Conservation (phyloP, 2,329 filamentous ascomycete species). For the Boeremia exigua region DNA sequence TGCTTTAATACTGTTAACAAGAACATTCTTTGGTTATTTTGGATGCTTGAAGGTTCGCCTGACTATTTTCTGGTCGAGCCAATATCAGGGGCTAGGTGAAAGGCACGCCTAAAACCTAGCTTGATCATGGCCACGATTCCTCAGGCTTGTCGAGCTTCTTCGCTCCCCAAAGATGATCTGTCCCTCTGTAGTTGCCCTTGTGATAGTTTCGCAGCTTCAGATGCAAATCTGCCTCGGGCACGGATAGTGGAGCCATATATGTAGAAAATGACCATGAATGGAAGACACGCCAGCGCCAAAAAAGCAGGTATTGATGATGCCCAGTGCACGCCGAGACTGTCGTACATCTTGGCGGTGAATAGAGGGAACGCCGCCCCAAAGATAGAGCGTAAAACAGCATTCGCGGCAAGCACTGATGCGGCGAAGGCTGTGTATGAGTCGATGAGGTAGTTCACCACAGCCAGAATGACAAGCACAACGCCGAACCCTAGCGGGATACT, state of each 20-base stretch:
- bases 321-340: slow-evolving; percentile 55
- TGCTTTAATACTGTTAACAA: too few relatives aligned
- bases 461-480: slow-evolving; percentile 31
- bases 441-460: slow-evolving; percentile 69
- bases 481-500: not conserved
- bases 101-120: too few relatives aligned
- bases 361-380: slow-evolving; percentile 56
- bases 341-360: slow-evolving; percentile 55
- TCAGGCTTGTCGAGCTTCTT: too few relatives aligned
- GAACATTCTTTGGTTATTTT: too few relatives aligned
- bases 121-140: too few relatives aligned
- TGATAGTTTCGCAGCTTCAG: slow-evolving; percentile 48
- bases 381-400: slow-evolving; percentile 53
- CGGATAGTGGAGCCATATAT: slow-evolving; percentile 54
- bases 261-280: slow-evolving; percentile 66
- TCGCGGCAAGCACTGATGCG: slow-evolving; percentile 44
- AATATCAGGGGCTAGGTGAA: too few relatives aligned
- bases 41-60: too few relatives aligned
- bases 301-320: slow-evolving; percentile 54
- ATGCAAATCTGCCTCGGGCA: slow-evolving; percentile 68
- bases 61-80: too few relatives aligned
- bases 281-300: slow-evolving; percentile 50
- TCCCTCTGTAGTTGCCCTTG: too few relatives aligned
- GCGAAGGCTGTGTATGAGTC: slow-evolving; percentile 58
- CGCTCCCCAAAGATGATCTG: not conserved